These are phyloP conservation scores for Venustampulla echinocandica DNA, from an alignment of 495 filamentous ascomycete genomes.

Conservation along the genomic window DNA sequence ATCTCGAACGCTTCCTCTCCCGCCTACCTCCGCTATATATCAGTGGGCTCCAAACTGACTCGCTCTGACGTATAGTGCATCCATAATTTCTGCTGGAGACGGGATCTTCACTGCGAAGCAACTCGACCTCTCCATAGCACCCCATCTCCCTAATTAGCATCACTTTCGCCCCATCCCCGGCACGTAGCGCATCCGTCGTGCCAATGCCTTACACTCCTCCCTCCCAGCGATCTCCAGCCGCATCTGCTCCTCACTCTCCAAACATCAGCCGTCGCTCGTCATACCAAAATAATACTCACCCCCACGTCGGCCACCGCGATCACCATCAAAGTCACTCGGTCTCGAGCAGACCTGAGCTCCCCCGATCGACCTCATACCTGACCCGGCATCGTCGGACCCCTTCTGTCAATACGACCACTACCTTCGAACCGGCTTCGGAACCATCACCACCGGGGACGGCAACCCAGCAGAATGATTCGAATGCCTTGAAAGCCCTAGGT, in stretches of 20 bases:
- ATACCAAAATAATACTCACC: constrained; percentile 33
- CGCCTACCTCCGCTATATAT: background rate
- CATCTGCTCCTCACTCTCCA: constrained; percentile 56
- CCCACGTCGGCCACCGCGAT: constrained; percentile 27
- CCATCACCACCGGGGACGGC: constrained; percentile 34
- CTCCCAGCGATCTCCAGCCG: constrained; percentile 67
- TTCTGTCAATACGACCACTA: constrained; percentile 21
- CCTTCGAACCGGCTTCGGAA: constrained; percentile 31
- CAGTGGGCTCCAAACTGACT: constrained; percentile 5
- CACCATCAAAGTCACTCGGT: constrained; percentile 27
- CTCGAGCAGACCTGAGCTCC: constrained; percentile 45
- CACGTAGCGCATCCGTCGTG: too few species aligned
- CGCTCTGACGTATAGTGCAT: constrained; percentile 7
- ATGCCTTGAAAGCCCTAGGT: constrained; percentile 27
- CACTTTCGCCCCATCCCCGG: too few species aligned
- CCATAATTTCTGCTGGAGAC: constrained; percentile 2
- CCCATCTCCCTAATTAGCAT: too few species aligned
- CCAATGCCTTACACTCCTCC: constrained; percentile 98
- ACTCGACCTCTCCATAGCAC: too few species aligned
- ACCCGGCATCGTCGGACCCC: constrained; percentile 41
- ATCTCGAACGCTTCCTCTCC: constrained; percentile 4
- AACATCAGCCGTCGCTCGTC: constrained; percentile 50
- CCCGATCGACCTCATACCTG: constrained; percentile 70
- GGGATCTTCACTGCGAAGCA: constrained; percentile 12
- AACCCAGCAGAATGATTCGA: constrained; percentile 39